Conservation (phyloP, 106 monocot species). For the Allium sativum region DNA sequence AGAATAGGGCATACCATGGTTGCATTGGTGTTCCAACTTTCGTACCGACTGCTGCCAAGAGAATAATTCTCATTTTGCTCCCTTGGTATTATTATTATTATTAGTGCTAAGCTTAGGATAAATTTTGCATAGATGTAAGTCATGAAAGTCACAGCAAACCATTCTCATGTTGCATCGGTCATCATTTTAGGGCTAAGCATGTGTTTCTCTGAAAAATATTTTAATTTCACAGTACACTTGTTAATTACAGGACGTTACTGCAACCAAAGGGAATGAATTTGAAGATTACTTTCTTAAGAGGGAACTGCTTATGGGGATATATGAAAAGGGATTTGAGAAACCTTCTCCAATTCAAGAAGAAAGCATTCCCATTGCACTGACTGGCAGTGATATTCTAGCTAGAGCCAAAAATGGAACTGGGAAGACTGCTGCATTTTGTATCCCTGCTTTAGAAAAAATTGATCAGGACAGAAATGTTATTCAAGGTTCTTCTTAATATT, state of each 20-base stretch:
- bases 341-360: constrained; percentile 98
- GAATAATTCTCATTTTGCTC: too few species aligned
- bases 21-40: too few species aligned
- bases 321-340: constrained; percentile 89
- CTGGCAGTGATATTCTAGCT: constrained; percentile 91
- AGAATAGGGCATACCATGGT: too few species aligned
- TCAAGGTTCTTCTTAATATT: constrained; percentile 46
- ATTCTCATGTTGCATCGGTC: too few species aligned
- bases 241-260: constrained; percentile 79
- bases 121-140: too few species aligned
- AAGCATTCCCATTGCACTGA: constrained; percentile 89
- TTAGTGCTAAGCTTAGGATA: too few species aligned
- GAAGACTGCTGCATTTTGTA: constrained; percentile 93
- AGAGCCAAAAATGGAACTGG: constrained; percentile 99
- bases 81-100: too few species aligned
- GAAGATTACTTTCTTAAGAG: constrained; percentile 96
- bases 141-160: too few species aligned
- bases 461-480: constrained; percentile 78
- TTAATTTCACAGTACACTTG: background rate
- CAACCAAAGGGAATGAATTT: constrained; percentile 98
- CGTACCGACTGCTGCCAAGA: too few species aligned
- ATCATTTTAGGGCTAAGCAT: too few species aligned
- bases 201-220: too few species aligned
- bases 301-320: constrained; percentile 97
- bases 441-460: constrained; percentile 91